Conservation (phyloP, 2,329 filamentous ascomycete species). For the Verticillium dahliae region DNA sequence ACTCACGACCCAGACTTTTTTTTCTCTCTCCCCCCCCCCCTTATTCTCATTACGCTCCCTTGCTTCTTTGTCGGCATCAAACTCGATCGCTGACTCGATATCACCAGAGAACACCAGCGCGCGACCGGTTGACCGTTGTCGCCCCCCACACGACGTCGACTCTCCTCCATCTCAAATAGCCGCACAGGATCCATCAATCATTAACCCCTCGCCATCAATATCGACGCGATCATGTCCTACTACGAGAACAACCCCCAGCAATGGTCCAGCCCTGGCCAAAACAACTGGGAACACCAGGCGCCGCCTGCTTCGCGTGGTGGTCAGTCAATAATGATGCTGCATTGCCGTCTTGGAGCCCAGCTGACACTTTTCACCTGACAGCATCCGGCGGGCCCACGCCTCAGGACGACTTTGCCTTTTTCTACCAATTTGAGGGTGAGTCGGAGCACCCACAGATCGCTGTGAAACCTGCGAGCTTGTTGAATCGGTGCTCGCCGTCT, state of each 20-base stretch:
- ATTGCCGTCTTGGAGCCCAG: background rate
- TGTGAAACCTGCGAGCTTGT: background rate
- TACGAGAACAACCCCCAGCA: slow-evolving; percentile 33
- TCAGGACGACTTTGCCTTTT: slow-evolving; percentile 75
- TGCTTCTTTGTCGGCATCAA: background rate
- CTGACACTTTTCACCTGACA: slow-evolving; percentile 24
- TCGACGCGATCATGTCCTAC: slow-evolving; percentile 30
- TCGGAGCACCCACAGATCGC: slow-evolving; percentile 16
- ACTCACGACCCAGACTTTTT: slow-evolving; percentile 3
- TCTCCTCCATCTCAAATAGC: background rate
- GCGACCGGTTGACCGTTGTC: background rate
- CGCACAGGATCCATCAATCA: background rate
- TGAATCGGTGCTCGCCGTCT: too few relatives aligned
- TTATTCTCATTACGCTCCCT: background rate
- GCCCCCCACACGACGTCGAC: background rate
- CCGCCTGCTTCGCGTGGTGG: slow-evolving; percentile 30
- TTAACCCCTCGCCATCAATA: background rate
- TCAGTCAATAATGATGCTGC: slow-evolving; percentile 4
- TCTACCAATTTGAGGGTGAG: slow-evolving; percentile 85
- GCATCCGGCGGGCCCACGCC: slow-evolving; percentile 70
- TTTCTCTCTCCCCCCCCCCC: background rate
- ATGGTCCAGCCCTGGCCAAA: slow-evolving; percentile 28
- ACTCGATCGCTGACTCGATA: background rate
- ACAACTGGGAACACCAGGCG: slow-evolving; percentile 40
- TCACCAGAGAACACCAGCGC: background rate